Base-by-base conservation (phyloP, 2,329 filamentous ascomycete genomes). In the Diplodia corticola region DNA sequence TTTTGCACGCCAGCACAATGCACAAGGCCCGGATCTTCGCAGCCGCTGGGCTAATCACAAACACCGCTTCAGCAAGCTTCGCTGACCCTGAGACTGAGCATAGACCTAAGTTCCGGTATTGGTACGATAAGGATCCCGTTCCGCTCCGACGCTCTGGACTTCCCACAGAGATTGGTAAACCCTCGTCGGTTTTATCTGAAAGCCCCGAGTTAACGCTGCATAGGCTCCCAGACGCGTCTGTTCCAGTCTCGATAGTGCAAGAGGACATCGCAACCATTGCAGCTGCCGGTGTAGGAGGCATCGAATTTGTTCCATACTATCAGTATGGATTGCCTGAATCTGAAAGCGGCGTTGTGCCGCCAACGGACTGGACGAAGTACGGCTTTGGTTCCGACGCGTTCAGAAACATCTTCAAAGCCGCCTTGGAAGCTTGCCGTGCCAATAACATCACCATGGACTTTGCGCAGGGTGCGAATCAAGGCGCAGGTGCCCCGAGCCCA, bases 391-490 rank as follows among this genome's bases (percentile, higher is more conserved):
- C 75, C 17, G 69, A 71, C 5, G 73, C 79, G 1, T 80, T 73
- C 68, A 69, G 71, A 17, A 68, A 71, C 24, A 65, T 75, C 26
- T 76, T 75, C 55, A 67, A 71, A n/a, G 69, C 68, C 12, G 68
- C 73, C 7, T 59, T 78, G 13, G 63, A 78, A 64, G 77, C 79
- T 0, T 69, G 72, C 13, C 71, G 76, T 17, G 76, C 80, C 0
- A 67, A 75, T 20, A 77, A 72, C 0, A 57, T 83, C 13, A 64
- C 78, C 4, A 76, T 84, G 69, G 82, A 85, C 68, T 81, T 82
- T 69, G 73, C 78, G 0, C 54, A 84, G 1, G 82, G 82, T 0
- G 78, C 82, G 0, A 82, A 81, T 67, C 79, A 82, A 69, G 83
- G 82, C 4, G 75, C 79, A 51, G 83, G 83, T 9, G 80, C 83